These are phyloP conservation scores for Eustoma russellianum DNA, from an alignment of 257 asterid genomes.

Conservation along the genomic window DNA sequence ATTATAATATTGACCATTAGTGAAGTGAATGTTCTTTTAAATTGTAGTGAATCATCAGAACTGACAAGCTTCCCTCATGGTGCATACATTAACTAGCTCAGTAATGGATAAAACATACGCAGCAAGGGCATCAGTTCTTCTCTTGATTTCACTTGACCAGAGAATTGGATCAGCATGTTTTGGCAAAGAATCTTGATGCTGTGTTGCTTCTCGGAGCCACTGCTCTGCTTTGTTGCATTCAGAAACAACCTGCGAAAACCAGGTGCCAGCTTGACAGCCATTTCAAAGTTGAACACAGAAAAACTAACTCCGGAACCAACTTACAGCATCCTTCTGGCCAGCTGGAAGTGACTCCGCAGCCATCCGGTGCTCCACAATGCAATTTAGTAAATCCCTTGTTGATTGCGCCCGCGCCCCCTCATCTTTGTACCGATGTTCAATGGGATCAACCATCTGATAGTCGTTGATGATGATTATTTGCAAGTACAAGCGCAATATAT, in stretches of 20 bases:
- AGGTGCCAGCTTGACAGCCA: neutral
- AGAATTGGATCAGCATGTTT: constrained; percentile 75
- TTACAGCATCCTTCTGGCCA: constrained; percentile 61
- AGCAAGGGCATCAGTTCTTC: constrained; percentile 52
- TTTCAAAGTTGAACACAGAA: neutral
- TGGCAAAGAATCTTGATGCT: constrained; percentile 70
- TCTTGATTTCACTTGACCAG: constrained; percentile 62
- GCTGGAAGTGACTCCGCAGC: constrained; percentile 55
- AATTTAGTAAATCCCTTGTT: constrained; percentile 41
- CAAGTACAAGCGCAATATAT: neutral
- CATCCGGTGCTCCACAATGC: constrained; percentile 49
- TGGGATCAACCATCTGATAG: constrained; percentile 72
- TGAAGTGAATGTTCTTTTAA: too few relatives aligned
- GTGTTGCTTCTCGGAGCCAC: constrained; percentile 72
- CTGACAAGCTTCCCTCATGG: neutral
- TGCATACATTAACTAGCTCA: neutral
- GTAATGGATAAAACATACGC: constrained; percentile 44
- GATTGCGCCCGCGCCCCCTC: constrained; percentile 72
- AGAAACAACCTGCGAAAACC: constrained; percentile 42
- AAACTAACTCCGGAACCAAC: constrained; percentile 11
- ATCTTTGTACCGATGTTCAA: constrained; percentile 73
- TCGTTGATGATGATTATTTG: constrained; percentile 1
- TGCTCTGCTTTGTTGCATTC: constrained; percentile 78
- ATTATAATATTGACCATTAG: too few relatives aligned
- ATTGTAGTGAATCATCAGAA: too few relatives aligned